A percentile compares a stretch with the other conserved stretches of the same genome.
Evolutionary conservation across 2,329 filamentous ascomycete genomes (phyloP).

Genomic region (Xylaria sp.): DNA sequence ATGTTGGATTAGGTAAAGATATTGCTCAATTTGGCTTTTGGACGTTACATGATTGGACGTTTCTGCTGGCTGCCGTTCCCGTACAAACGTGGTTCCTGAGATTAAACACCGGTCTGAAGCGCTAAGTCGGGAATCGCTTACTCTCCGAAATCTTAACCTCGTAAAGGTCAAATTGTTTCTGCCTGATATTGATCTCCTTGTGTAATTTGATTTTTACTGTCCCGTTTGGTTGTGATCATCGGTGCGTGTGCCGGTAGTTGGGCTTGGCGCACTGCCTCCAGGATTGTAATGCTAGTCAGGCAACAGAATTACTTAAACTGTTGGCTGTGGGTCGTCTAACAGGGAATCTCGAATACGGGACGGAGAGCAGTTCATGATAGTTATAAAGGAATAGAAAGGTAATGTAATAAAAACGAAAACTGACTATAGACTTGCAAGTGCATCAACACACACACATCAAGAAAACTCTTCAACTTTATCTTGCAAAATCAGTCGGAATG

Average conservation of each 20-base stretch:
- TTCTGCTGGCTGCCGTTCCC: too few relatives aligned
- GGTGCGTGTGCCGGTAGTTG: neutral
- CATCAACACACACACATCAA: neutral
- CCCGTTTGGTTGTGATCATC: neutral
- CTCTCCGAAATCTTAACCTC: too few relatives aligned
- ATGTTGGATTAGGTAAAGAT: too few relatives aligned
- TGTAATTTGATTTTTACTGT: neutral
- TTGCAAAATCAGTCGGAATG: neutral
- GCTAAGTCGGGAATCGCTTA: neutral
- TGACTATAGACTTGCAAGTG: neutral
- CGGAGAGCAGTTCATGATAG: too few relatives aligned
- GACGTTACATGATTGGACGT: too few relatives aligned
- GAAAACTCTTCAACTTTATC: neutral
- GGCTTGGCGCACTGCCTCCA: neutral
- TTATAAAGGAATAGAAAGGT: neutral
- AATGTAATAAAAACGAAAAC: neutral
- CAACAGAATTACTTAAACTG: neutral
- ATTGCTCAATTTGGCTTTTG: too few relatives aligned
- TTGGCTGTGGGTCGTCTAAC: neutral
- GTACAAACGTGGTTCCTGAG: too few relatives aligned
- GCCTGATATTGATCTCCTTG: neutral
- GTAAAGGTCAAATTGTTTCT: neutral
- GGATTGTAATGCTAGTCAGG: neutral
- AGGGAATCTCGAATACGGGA: too few relatives aligned
- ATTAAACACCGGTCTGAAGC: neutral